Evolutionary conservation across 2,329 filamentous ascomycete genomes (phyloP), one percentile per base, ranked within the genome.

Genomic region (Exutisphaerella laricina): DNA sequence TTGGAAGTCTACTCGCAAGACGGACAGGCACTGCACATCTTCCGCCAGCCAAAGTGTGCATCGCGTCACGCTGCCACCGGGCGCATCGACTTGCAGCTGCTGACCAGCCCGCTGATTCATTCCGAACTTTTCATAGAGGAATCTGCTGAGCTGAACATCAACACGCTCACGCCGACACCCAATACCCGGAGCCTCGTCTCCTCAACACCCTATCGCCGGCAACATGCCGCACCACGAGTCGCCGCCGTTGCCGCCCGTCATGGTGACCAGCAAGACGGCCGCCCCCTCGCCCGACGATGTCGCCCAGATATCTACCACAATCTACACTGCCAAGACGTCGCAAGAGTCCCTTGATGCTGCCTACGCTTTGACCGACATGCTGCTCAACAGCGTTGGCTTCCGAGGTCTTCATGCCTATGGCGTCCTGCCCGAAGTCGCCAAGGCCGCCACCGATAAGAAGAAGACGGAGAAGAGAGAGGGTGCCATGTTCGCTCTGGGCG

Each of bases 391-490:
- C 21, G 74, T 81, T 45, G 81, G 81, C 39, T 77, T 77, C 59
- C 74, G 77, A 16, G 81, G 80, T 38, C 70, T 85, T 41, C 66
- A 72, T 36, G 70, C 69, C 45, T 84, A 84, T 66, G 76, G 77
- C 52, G 67, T 85, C 35, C 63, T 85, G 34, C 72, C 75, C 16
- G 75, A 78, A 50, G 73, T 83, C 58, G 78, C 78, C 61, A 85
- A 94, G 74, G 87, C 86, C 26, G 88, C 90, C 3, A 71, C 75
- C 57, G 88, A 97, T 70, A 98, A 97, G 80, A 98, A 98, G 75
- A 89, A 82, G 66, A 84, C 84, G 12, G 76, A 84, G 28, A 80
- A 79, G 57, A 79, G 90, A 58, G 92, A 98, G 70, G 88, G 88
- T 60, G 85, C 89, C 53, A 94, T 97, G 80, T 94, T 96, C 66